A percentile compares a stretch with the other conserved stretches of the same genome.
These are phyloP conservation scores for Collybia nuda DNA, from an alignment of 768 basidiomycete genomes.

Conservation along the genomic window DNA sequence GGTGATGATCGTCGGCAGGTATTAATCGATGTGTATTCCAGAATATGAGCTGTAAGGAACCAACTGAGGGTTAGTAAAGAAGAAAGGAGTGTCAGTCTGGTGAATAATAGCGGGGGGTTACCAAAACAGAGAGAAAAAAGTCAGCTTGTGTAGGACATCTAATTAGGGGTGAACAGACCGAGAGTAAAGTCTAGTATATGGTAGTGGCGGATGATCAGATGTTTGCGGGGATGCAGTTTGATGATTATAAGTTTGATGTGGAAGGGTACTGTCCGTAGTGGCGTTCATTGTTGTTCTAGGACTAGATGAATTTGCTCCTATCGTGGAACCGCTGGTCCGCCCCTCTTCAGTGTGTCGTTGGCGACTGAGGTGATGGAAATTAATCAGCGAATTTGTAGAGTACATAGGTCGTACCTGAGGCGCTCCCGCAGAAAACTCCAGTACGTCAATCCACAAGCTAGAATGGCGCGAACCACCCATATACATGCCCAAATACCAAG, in stretches of 20 bases:
- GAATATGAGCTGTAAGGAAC: constrained; percentile 80
- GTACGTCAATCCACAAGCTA: constrained; percentile 48
- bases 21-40: constrained; percentile 74
- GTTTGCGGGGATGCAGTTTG: neutral
- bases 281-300: neutral
- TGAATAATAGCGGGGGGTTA: constrained; percentile 8
- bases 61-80: constrained; percentile 76
- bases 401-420: constrained; percentile 18
- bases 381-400: neutral
- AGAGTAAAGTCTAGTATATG: constrained; percentile 31
- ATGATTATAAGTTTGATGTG: constrained; percentile 2
- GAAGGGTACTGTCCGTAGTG: neutral
- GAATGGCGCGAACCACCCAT: constrained; percentile 55
- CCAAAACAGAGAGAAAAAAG: constrained; percentile 8
- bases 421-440: constrained; percentile 54
- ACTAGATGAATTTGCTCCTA: neutral
- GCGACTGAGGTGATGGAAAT: constrained; percentile 4
- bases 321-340: neutral
- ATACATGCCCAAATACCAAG: constrained; percentile 67
- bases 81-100: constrained; percentile 60
- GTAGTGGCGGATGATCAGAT: constrained; percentile 9
- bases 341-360: constrained; percentile 9
- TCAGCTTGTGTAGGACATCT: constrained; percentile 22
- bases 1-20: constrained; percentile 75
- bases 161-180: constrained; percentile 30